phyloP scores from a whole-genome alignment of 106 monocot genomes.

The Allium sativum region DNA sequence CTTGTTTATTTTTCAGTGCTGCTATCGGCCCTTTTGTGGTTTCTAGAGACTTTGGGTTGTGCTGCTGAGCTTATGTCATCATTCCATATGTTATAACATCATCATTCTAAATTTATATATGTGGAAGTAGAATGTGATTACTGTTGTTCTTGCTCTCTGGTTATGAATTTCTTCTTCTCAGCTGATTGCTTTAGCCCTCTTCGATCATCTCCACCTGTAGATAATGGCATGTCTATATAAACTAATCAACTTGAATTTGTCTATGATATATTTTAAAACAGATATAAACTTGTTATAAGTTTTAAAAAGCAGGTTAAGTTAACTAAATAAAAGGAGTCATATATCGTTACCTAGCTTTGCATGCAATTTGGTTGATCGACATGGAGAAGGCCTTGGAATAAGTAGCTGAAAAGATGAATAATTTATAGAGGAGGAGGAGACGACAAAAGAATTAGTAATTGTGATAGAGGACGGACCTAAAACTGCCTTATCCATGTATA shows the following conservation, averaged over 20 bases:
- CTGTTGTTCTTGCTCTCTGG: constrained; percentile 92
- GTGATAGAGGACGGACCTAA: not conserved
- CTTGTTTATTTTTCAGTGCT: too few relatives aligned
- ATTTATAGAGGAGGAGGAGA: not conserved
- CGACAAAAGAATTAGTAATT: not conserved
- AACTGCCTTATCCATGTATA: not conserved
- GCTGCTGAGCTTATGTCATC: too few relatives aligned
- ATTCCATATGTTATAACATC: not conserved
- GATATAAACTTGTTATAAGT: too few relatives aligned
- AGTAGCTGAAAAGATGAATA: too few relatives aligned
- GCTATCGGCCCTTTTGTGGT: too few relatives aligned
- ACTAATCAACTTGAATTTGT: too few relatives aligned
- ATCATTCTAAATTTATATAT: not conserved
- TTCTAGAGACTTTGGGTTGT: too few relatives aligned
- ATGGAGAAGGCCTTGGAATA: too few relatives aligned
- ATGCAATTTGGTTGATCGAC: constrained; percentile 10
- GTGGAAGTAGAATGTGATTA: constrained; percentile 5
- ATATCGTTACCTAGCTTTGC: constrained; percentile 36
- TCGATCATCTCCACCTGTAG: constrained; percentile 37
- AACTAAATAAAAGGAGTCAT: too few relatives aligned
- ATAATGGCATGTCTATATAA: too few relatives aligned
- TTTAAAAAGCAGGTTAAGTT: too few relatives aligned
- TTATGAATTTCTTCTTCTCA: constrained; percentile 97
- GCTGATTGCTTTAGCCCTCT: constrained; percentile 38
- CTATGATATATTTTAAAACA: not conserved